Base-by-base conservation (phyloP, 257 asterid genomes). In the Lithospermum erythrorhizon region DNA sequence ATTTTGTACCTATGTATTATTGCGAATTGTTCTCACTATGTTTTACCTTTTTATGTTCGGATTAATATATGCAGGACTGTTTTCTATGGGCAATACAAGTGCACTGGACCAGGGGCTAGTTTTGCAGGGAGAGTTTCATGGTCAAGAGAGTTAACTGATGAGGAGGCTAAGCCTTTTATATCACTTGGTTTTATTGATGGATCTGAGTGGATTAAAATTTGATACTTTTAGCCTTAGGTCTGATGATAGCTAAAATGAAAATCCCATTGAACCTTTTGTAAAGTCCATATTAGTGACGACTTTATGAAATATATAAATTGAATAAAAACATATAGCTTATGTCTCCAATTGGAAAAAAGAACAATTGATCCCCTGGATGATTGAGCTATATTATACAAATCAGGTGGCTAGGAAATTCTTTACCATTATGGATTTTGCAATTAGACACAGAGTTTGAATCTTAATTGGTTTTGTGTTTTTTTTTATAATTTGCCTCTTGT, bases 71-170 rank as follows among this genome's bases (percentile, higher is more conserved):
- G n/a, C 65, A 90, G 98, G 90, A 90, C 98, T 53, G 98, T 87
- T 49, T 90, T 87, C 53, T 90, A 83, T 58, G 98, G 98, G 74
- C 98, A 90, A 67, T 90, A 90, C 78, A 90, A 85, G 65, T 90
- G 98, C 75, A 82, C 73, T 5, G 98, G 98, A 64, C 67, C 79
- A 57, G 98, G 98, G 63, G 95, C 96, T 45, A 83, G 62, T 65
- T 87, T 74, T 82, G 96, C 96, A 53, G 98, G 95, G 61, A 79
- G 98, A 78, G 96, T 90, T 35, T 70, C 98, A 54, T 87, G 98
- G 98, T 83, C 89, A 1, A 83, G 94, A 70, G 98, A 90, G 56
- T 76, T 90, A 0, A 90, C 95, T 18, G 88, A 87, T 49, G 83
- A 86, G 74, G 95, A 87, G 78, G 96, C 96, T 57, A 82, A 85